These are phyloP conservation scores for Quaeritorhiza haematococci DNA, from an alignment of 371 early-diverging fungal species.

Conservation along the genomic window DNA sequence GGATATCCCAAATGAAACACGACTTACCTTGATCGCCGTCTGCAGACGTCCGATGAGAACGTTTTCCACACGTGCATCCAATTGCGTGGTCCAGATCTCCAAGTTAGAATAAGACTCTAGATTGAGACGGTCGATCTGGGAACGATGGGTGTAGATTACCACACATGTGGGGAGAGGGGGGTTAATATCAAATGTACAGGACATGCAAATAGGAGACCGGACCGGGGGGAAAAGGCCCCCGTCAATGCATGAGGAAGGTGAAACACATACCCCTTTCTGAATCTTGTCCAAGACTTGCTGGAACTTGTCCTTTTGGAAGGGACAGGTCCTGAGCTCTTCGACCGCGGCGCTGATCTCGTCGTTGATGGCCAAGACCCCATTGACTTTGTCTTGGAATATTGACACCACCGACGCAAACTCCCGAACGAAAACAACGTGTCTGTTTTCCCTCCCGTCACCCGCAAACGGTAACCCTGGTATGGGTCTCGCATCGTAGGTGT, in stretches of 20 bases:
- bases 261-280: conserved; percentile 60
- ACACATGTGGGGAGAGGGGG: neutral
- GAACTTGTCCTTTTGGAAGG: conserved; percentile 67
- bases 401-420: conserved; percentile 87
- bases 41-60: conserved; percentile 75
- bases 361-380: conserved; percentile 70
- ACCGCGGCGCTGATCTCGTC: conserved; percentile 74
- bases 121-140: conserved; percentile 77
- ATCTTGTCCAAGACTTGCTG: conserved; percentile 67
- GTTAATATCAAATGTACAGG: neutral
- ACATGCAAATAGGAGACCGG: neutral
- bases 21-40: conserved; percentile 64
- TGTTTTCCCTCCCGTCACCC: neutral
- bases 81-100: conserved; percentile 78
- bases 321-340: conserved; percentile 77
- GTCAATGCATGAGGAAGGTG: neutral
- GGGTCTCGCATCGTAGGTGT: conserved; percentile 39
- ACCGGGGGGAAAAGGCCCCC: neutral
- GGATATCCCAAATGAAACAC: neutral
- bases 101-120: conserved; percentile 91
- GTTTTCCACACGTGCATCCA: conserved; percentile 77
- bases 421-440: conserved; percentile 86
- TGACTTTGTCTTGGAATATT: conserved; percentile 93
- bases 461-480: too few relatives aligned
- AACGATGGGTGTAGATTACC: conserved; percentile 1